A percentile compares a stretch with the other conserved stretches of the same genome.
These are phyloP conservation scores for Magnolia officinalis DNA, from an alignment of 164 flowering plant species.

Conservation along the genomic window DNA sequence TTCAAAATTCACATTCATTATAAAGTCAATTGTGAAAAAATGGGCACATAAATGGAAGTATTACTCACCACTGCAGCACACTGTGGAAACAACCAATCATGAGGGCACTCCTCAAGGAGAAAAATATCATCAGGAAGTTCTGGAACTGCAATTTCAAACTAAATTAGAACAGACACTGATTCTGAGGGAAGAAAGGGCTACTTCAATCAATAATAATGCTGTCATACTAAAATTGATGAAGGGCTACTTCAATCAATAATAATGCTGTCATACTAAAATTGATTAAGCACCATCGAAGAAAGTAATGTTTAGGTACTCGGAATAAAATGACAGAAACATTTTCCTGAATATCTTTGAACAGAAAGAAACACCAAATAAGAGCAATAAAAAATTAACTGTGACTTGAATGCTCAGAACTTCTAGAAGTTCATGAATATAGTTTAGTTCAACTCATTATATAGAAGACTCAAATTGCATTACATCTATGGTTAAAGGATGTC, in stretches of 20 bases:
- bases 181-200: not conserved
- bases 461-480: not conserved
- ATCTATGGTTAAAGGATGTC: not conserved
- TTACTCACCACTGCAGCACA: slow-evolving; percentile 89
- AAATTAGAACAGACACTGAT: not conserved
- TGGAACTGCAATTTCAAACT: slow-evolving; percentile 39
- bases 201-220: no score
- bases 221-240: no score
- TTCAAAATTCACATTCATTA: slow-evolving; percentile 4
- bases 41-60: not conserved
- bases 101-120: slow-evolving; percentile 85
- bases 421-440: not conserved
- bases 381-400: not conserved
- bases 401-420: not conserved
- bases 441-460: not conserved
- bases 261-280: no score
- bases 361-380: not conserved
- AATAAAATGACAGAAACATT: not conserved
- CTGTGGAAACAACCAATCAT: slow-evolving; percentile 96
- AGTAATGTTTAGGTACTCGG: not conserved
- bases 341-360: not conserved
- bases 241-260: no score
- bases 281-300: not conserved
- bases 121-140: slow-evolving; percentile 65
- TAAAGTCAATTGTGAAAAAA: no score